A percentile compares a stretch with the other conserved stretches of the same genome.
Evolutionary conservation across 1,284 basidiomycete genomes (phyloP).

Genomic region (Ganoderma sinense): DNA sequence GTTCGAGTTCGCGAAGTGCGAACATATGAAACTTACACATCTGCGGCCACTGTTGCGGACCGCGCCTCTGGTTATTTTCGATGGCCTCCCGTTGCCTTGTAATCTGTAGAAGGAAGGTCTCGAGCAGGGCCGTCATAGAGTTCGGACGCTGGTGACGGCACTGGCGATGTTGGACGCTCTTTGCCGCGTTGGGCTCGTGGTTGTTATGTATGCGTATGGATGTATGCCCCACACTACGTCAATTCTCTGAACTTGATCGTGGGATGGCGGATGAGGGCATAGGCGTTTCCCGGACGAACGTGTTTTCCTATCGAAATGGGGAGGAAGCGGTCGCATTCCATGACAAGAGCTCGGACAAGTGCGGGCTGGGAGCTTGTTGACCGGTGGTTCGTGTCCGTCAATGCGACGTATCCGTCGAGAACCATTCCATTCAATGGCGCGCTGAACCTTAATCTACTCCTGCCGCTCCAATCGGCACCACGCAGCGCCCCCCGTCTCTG

Average conservation of each 20-base stretch:
- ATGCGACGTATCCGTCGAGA: not conserved
- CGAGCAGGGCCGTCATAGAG: not conserved
- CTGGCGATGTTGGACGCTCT: not conserved
- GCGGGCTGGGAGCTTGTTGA: not conserved
- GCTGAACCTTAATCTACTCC: conserved; percentile 4
- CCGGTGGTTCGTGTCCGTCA: not conserved
- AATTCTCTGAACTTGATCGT: not conserved
- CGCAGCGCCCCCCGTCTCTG: not conserved
- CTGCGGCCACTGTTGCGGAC: conserved; percentile 8
- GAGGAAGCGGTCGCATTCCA: not conserved
- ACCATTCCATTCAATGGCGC: conserved; percentile 1
- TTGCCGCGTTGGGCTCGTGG: not conserved
- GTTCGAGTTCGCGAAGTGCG: conserved; percentile 11
- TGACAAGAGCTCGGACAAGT: not conserved
- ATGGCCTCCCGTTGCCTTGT: not conserved
- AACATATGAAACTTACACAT: conserved; percentile 14
- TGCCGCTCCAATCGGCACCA: not conserved
- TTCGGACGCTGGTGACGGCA: not conserved
- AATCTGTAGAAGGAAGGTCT: not conserved
- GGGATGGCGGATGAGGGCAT: not conserved
- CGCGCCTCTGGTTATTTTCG: not conserved
- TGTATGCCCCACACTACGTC: not conserved
- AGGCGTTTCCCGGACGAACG: not conserved
- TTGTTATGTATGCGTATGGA: not conserved
- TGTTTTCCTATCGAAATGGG: not conserved